Evolutionary conservation across 2,329 filamentous ascomycete genomes (phyloP).

Genomic region (Trichoderma koningiopsis): DNA sequence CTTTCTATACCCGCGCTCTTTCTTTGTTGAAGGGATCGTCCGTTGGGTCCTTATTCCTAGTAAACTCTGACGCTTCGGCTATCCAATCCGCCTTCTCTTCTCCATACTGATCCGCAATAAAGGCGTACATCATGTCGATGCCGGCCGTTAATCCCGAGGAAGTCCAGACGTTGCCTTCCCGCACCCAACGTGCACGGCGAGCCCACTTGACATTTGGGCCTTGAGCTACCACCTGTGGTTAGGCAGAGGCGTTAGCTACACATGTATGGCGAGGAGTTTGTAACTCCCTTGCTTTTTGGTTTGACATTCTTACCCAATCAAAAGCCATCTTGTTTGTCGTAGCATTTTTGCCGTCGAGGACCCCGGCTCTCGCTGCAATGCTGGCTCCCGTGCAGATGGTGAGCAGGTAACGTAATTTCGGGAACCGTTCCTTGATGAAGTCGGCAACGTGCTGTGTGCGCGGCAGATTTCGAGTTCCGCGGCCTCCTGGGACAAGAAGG

Average conservation of each 20-base stretch:
- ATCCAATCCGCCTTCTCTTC: conserved; percentile 51
- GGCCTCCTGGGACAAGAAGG: conserved; percentile 44
- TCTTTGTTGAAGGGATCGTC: conserved; percentile 53
- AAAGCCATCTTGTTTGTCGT: conserved; percentile 64
- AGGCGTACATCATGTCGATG: conserved; percentile 44
- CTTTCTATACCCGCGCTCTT: not conserved
- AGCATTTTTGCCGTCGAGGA: conserved; percentile 58
- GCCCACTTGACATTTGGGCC: conserved; percentile 57
- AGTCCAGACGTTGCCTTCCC: conserved; percentile 63
- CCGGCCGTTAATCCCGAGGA: conserved; percentile 57
- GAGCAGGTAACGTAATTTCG: conserved; percentile 53
- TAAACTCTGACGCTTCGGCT: conserved; percentile 60
- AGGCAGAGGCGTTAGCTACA: not conserved
- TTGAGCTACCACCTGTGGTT: conserved; percentile 38
- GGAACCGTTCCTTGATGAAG: conserved; percentile 48
- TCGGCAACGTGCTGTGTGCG: conserved; percentile 35
- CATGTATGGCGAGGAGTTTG: not conserved
- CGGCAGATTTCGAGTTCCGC: conserved; percentile 36
- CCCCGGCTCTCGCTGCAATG: conserved; percentile 55
- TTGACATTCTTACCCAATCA: conserved; percentile 35
- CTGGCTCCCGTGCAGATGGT: conserved; percentile 64
- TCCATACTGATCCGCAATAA: conserved; percentile 47
- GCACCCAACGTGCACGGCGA: conserved; percentile 59
- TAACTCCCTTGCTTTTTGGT: not conserved
- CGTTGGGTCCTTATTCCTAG: conserved; percentile 51